phyloP scores from a whole-genome alignment of 2,329 filamentous ascomycete genomes.

The Ambrosiella beaveri region DNA sequence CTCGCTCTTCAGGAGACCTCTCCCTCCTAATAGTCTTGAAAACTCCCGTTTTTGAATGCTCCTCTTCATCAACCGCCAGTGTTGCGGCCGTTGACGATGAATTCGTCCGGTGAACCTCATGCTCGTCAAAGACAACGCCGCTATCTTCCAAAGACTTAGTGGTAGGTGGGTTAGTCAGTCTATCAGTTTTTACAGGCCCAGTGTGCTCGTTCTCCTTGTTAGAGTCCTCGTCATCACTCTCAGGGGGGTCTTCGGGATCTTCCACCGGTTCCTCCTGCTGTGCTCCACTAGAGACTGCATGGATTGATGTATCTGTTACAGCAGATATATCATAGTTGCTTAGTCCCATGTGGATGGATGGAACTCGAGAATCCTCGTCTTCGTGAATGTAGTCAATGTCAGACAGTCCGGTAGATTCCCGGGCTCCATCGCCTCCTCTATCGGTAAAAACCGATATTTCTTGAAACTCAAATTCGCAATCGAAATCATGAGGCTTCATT shows the following conservation, averaged over 20 bases:
- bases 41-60: not conserved
- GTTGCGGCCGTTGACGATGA: not conserved
- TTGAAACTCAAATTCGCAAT: not conserved
- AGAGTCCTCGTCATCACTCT: not conserved
- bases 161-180: not conserved
- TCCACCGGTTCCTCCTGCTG: not conserved
- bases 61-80: not conserved
- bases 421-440: not conserved
- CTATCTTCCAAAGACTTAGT: not conserved
- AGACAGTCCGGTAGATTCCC: not conserved
- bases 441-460: constrained; percentile 6
- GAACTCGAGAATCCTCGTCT: not conserved
- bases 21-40: not conserved
- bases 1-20: not conserved
- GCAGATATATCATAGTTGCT: constrained; percentile 3
- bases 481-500: not conserved
- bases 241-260: not conserved
- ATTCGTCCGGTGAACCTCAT: not conserved
- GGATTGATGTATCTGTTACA: not conserved
- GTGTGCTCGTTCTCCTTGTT: constrained; percentile 1
- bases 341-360: not conserved
- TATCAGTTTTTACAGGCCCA: not conserved
- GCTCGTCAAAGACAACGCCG: not conserved
- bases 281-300: not conserved
- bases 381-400: not conserved